Conservation (phyloP, 1,284 basidiomycete species). For the Cryptococcus neoformans region DNA sequence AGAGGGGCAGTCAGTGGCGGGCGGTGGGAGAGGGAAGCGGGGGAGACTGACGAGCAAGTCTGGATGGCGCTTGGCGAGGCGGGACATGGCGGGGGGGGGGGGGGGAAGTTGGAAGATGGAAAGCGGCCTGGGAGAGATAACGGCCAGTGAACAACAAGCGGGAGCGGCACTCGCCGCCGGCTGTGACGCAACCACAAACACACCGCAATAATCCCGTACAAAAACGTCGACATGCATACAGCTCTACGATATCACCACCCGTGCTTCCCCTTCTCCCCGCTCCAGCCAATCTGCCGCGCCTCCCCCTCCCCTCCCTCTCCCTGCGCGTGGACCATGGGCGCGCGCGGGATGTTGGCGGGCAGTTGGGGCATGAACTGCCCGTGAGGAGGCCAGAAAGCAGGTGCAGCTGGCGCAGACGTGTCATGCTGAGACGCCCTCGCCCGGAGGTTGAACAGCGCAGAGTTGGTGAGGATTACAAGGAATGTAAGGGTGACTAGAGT, state of each 20-base stretch:
- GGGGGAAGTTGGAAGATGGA: not conserved
- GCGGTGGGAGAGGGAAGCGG: not conserved
- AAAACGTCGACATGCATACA: too few species aligned
- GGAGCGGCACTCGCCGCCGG: too few species aligned
- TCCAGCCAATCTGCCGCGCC: slow-evolving; percentile 20
- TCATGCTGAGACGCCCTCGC: slow-evolving; percentile 39
- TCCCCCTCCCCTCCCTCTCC: not conserved
- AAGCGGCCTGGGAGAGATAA: not conserved
- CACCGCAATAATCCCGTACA: too few species aligned
- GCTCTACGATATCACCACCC: too few species aligned
- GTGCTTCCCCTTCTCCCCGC: slow-evolving; percentile 3
- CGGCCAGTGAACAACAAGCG: too few species aligned
- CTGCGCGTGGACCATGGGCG: slow-evolving; percentile 4
- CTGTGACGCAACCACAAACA: too few species aligned
- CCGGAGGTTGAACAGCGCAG: slow-evolving; percentile 59
- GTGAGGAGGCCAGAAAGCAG: slow-evolving; percentile 17
- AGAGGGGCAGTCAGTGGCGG: not conserved
- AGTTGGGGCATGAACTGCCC: slow-evolving; percentile 18
- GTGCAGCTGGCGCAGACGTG: slow-evolving; percentile 8
- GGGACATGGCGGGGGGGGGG: slow-evolving; percentile 20
- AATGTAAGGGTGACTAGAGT: slow-evolving; percentile 73
- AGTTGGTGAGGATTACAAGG: slow-evolving; percentile 77
- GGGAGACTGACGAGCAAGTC: slow-evolving; percentile 41
- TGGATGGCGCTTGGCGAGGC: slow-evolving; percentile 41
- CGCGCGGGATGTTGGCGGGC: slow-evolving; percentile 12